Evolutionary conservation across 345 rosid genomes (phyloP), one percentile per base, ranked within the genome.

Genomic region (Cochlearia excelsa): DNA sequence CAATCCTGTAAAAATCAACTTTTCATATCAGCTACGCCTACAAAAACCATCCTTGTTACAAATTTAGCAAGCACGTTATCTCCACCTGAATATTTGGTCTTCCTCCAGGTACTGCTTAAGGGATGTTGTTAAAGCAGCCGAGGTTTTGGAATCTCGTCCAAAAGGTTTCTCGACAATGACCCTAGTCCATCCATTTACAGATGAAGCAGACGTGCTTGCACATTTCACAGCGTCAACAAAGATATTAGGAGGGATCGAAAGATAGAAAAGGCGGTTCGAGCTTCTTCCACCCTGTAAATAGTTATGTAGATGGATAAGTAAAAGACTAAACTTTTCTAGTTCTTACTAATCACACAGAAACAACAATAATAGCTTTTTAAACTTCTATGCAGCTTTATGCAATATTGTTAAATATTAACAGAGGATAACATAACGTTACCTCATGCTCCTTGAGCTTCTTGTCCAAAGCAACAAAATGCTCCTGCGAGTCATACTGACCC

Each of bases 161-260:
- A 93, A 93, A 64, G 99, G 99, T 79, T 93, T 93, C 88, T 93
- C 99, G 2, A 93, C 97, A 77, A 89, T 89, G 77, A 93, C 99
- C 75, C 97, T 82, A 48, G 94, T 89, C 99, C 97, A 93, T 69
- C 99, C 97, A 67, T 69, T 76, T 68, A 80, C 77, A 74, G 99
- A 81, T 61, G 99, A 89, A 57, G 97, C 94, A 42, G 95, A 86
- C 4, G 61, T 50, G 82, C 92, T 93, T 44, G 99, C 94, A 68
- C 97, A 87, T 78, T 65, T 87, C 62, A 89, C 97, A 0, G 99
- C 99, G 47, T 93, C 85, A 2, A 84, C 74, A 65, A 93, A 93
- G 58, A 93, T 93, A 74, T 87, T 93, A 47, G 99, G 99, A 28
- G 99, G 99, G 65, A 89, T 85, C 16, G 99, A 89, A 2, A 93